These are phyloP conservation scores for Plantago lanceolata DNA, from an alignment of 305 asterid genomes.

Conservation along the genomic window DNA sequence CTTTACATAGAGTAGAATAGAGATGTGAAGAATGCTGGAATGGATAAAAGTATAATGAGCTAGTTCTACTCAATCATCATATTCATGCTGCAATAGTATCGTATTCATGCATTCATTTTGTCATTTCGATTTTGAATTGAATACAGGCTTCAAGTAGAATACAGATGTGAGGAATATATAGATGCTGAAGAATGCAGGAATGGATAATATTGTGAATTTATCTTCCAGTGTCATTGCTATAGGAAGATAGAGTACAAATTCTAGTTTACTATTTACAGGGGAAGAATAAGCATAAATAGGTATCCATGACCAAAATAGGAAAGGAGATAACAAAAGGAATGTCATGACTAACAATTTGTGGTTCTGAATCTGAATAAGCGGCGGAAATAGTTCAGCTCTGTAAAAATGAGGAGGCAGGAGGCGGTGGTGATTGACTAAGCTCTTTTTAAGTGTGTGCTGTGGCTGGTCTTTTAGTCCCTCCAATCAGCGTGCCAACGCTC, in stretches of 20 bases:
- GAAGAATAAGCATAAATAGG: background rate
- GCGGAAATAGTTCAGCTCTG: background rate
- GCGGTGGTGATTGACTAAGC: background rate
- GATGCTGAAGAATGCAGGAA: too few species aligned
- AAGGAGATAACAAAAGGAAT: too few species aligned
- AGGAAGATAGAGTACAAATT: background rate
- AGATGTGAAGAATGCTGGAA: too few species aligned
- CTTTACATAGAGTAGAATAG: too few species aligned
- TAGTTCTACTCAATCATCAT: too few species aligned
- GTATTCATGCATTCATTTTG: too few species aligned
- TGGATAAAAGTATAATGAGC: too few species aligned
- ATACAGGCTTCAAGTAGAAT: too few species aligned
- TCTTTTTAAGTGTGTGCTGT: conserved; percentile 37
- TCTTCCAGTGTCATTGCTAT: conserved; percentile 5
- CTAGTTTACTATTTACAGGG: conserved; percentile 10
- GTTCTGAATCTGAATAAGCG: background rate
- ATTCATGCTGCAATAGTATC: too few species aligned
- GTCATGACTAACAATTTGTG: background rate
- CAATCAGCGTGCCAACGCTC: conserved; percentile 77
- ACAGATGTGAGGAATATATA: too few species aligned
- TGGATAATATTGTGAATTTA: too few species aligned
- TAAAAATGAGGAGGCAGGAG: background rate
- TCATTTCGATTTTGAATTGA: too few species aligned
- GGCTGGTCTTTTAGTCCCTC: conserved; percentile 42
- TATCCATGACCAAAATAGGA: conserved; percentile 4